phyloP scores from a whole-genome alignment of 2,329 filamentous ascomycete species.

The Stagonosporopsis vannaccii region DNA sequence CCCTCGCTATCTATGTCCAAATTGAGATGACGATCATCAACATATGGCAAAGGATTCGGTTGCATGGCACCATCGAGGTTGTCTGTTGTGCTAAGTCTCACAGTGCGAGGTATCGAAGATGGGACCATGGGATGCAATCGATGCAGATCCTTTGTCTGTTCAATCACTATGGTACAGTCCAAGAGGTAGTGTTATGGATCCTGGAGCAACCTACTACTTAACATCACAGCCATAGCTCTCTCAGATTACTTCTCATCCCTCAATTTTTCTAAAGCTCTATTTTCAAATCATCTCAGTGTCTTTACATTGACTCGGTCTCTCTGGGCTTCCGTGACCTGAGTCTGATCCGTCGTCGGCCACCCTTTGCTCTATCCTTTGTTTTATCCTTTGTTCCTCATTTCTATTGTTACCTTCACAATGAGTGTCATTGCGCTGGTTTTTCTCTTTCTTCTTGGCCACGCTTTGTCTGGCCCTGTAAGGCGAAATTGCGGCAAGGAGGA shows the following conservation, averaged over 20 bases:
- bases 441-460: constrained; percentile 5
- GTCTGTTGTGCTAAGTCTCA: constrained; percentile 3
- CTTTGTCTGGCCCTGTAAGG: constrained; percentile 22
- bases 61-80: constrained; percentile 1
- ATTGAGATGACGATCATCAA: constrained; percentile 8
- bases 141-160: neutral
- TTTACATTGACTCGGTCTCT: neutral
- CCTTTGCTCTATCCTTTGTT: neutral
- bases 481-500: constrained; percentile 26
- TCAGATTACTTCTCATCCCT: neutral
- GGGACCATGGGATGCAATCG: neutral
- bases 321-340: neutral
- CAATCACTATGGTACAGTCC: neutral
- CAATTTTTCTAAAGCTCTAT: neutral
- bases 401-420: neutral
- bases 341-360: neutral
- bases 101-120: neutral
- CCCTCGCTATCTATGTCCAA: constrained; percentile 14
- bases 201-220: constrained; percentile 3
- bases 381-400: neutral
- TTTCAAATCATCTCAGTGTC: neutral
- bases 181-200: neutral
- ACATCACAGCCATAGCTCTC: neutral
- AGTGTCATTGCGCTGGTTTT: neutral
- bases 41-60: neutral